Percentiles rank a stretch among this genome's conserved stretches.
Evolutionary conservation across 441 rosid genomes (phyloP).

Genomic region (Manihot esculenta): DNA sequence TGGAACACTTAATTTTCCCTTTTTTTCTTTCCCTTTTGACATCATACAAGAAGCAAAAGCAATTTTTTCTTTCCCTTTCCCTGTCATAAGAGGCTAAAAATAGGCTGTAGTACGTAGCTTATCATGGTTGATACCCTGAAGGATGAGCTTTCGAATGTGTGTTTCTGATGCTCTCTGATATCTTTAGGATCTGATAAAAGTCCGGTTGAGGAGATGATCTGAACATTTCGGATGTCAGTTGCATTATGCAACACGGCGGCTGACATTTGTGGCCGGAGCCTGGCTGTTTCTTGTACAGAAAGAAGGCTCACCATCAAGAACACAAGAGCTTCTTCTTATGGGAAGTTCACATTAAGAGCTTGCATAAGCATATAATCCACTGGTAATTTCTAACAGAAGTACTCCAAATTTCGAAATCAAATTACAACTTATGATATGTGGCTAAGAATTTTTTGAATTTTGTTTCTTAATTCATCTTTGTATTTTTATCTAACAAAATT

Average conservation of each 20-base stretch:
- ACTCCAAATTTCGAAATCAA: slow-evolving; percentile 89
- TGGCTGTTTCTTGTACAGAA: slow-evolving; percentile 59
- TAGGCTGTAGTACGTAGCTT: background rate
- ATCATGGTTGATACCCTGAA: slow-evolving; percentile 19
- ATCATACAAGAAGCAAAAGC: background rate
- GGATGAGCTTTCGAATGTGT: slow-evolving; percentile 12
- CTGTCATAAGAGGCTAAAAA: slow-evolving; percentile 1
- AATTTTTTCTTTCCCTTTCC: background rate
- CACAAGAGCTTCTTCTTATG: slow-evolving; percentile 41
- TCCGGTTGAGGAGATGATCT: slow-evolving; percentile 52
- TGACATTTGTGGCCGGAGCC: slow-evolving; percentile 51
- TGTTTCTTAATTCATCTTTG: no score
- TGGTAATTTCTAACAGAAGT: slow-evolving; percentile 71
- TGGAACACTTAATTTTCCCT: background rate
- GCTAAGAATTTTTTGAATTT: no score
- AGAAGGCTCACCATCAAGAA: slow-evolving; percentile 51
- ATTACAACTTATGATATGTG: no score
- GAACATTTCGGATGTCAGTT: slow-evolving; percentile 20
- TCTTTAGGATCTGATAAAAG: slow-evolving; percentile 42
- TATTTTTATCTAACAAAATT: no score
- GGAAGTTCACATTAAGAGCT: slow-evolving; percentile 34
- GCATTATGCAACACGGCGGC: slow-evolving; percentile 35
- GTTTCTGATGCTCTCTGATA: slow-evolving; percentile 35
- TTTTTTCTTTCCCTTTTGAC: background rate
- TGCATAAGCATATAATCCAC: no score